Evolutionary conservation across 2,329 filamentous ascomycete species (phyloP), one percentile per base, ranked within the genome.

Genomic region (Didymella exigua): DNA sequence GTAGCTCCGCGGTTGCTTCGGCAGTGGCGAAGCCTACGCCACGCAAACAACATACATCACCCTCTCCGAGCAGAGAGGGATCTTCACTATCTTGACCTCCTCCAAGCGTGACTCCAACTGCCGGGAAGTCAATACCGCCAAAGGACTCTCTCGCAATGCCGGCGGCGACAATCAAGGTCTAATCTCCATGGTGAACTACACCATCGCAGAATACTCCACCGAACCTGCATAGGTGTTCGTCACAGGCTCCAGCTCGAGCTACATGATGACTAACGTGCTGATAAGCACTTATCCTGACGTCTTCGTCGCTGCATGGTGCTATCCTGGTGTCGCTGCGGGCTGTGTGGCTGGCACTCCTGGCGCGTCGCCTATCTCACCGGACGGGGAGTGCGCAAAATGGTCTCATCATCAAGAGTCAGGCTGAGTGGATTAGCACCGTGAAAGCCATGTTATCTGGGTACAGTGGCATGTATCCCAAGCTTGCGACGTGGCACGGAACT

Each of bases 91-190:
- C 63, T 87, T 82, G 68, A 82, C 83, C 0, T 72, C 79, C 45
- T 80, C 80, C 3, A 80, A 79, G 0, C 80, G 81, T 54, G 71
- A 74, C 47, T 80, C 67, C 31, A 69, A 66, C 54, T 87, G 84
- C 76, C 86, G 84, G 84, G 84, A 87, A 51, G 82, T 86, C 14
- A 82, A 82, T 19, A 84, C 79, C 1, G 74, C 75, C 6, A 78
- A 75, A 7, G 76, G 82, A 0, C 77, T 87, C 2, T 82, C 79
- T 1, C 84, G 84, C 64, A 76, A 82, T 43, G 83, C 80, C 5
- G 82, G 82, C 33, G 83, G 83, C 4, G 82, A 87, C 69, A 81
- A 78, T 55, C 78, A 80, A 43, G 77, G 78, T 2, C 82, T 88
- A 48, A 78, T 79, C 34, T 84, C 81, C 68, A 87, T 87, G 84